A percentile compares a stretch with the other conserved stretches of the same genome.
Conservation (phyloP, 164 flowering plant genomes). For the Vitis labrusca region DNA sequence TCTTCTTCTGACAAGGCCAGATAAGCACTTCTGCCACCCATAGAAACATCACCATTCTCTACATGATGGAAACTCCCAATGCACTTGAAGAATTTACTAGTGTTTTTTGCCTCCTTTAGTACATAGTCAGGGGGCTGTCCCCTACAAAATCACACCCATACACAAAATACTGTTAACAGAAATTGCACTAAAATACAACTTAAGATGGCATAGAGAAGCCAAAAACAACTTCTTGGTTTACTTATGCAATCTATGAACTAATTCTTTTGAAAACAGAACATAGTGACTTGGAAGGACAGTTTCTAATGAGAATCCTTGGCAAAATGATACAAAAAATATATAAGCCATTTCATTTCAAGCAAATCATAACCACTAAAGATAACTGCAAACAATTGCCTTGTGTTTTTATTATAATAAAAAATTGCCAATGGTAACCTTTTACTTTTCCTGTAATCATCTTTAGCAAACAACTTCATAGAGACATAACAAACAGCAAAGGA, state of each 20-base stretch:
- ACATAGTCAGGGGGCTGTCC: constrained; percentile 96
- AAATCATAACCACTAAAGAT: not conserved
- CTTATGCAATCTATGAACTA: too few species aligned
- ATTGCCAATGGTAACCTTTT: too few species aligned
- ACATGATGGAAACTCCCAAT: constrained; percentile 54
- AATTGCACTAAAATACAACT: not conserved
- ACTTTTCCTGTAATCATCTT: too few species aligned
- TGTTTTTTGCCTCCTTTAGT: constrained; percentile 77
- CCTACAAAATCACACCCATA: constrained; percentile 41
- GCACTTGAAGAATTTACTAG: constrained; percentile 83
- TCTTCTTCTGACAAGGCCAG: constrained; percentile 76
- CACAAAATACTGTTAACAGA: not conserved
- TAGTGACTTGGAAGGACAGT: not conserved
- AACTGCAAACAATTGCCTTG: too few species aligned
- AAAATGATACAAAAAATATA: not conserved
- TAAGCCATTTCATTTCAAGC: not conserved
- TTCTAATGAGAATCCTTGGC: not conserved
- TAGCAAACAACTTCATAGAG: not conserved
- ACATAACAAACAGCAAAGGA: not conserved
- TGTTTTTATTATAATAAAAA: too few species aligned
- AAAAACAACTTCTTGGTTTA: too few species aligned
- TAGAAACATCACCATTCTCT: constrained; percentile 46
- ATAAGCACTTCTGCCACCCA: constrained; percentile 54
- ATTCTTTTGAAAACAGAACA: too few species aligned
- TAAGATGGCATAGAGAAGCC: not conserved